phyloP scores from a whole-genome alignment of 2,329 filamentous ascomycete genomes.

The Exophiala bonariae region DNA sequence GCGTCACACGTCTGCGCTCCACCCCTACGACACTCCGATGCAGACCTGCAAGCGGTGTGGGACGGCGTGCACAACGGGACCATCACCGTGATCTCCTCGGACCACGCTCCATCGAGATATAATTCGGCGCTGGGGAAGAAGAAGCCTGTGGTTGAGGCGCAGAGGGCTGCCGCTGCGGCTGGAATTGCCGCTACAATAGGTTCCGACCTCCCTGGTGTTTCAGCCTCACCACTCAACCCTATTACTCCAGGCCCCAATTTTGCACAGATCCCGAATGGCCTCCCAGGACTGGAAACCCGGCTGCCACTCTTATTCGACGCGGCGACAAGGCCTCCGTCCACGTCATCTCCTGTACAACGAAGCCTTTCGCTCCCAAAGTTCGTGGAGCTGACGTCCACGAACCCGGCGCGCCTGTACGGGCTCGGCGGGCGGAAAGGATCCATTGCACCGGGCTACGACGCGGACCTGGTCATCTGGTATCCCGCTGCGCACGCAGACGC shows the following conservation, averaged over 20 bases:
- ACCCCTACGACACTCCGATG: slow-evolving; percentile 47
- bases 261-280: slow-evolving; percentile 44
- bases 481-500: slow-evolving; percentile 25
- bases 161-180: neutral
- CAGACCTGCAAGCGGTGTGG: slow-evolving; percentile 55
- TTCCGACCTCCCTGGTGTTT: no score
- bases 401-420: slow-evolving; percentile 47
- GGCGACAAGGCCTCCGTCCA: slow-evolving; percentile 15
- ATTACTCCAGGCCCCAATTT: slow-evolving; percentile 36
- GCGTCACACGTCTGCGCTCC: slow-evolving; percentile 58
- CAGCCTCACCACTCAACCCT: no score
- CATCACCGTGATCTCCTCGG: slow-evolving; percentile 56
- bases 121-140: slow-evolving; percentile 39
- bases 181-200: no score
- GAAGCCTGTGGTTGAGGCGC: slow-evolving; percentile 27
- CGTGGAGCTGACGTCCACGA: slow-evolving; percentile 46
- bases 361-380: slow-evolving; percentile 39
- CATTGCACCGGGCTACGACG: slow-evolving; percentile 44
- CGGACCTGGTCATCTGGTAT: slow-evolving; percentile 47
- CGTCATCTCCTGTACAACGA: neutral
- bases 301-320: slow-evolving; percentile 40
- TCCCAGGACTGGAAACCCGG: slow-evolving; percentile 45
- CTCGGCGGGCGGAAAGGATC: slow-evolving; percentile 41
- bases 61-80: slow-evolving; percentile 53
- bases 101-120: slow-evolving; percentile 45